Evolutionary conservation across 495 filamentous ascomycete genomes (phyloP).

Genomic region (Podospora bellae-mahoneyi): DNA sequence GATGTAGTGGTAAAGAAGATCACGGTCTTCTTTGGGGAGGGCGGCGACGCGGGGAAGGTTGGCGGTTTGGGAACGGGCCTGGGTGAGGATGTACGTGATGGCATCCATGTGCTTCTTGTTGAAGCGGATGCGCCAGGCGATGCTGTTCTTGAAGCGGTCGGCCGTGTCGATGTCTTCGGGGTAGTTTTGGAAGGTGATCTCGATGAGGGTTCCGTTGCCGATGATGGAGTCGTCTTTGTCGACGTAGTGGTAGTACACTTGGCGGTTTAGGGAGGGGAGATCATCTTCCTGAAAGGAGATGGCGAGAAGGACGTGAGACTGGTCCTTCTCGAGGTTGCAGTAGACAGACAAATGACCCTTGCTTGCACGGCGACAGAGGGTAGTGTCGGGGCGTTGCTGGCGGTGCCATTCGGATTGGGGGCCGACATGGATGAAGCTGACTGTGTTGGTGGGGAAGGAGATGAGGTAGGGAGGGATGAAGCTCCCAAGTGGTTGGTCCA

Average conservation of each 20-base stretch:
- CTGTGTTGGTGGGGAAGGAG: not conserved
- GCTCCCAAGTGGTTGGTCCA: not conserved
- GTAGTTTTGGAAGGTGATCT: not conserved
- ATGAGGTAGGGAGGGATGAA: not conserved
- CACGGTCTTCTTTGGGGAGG: not conserved
- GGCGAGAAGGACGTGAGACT: not conserved
- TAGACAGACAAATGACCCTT: not conserved
- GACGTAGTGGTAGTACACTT: constrained; percentile 11
- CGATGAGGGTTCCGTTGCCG: not conserved
- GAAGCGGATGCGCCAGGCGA: not conserved
- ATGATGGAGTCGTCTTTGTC: not conserved
- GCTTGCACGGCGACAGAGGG: not conserved
- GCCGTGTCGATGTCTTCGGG: not conserved
- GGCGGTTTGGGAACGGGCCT: not conserved
- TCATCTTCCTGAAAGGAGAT: not conserved
- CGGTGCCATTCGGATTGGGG: not conserved
- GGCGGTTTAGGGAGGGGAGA: not conserved
- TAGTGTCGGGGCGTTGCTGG: too few species aligned
- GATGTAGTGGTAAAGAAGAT: not conserved
- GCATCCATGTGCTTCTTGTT: not conserved
- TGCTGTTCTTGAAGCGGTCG: not conserved
- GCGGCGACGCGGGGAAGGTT: not conserved
- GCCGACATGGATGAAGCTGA: not conserved
- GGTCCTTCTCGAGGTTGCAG: not conserved
- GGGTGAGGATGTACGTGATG: not conserved